Conservation (phyloP, 257 asterid genomes). For the Asclepias syriaca region DNA sequence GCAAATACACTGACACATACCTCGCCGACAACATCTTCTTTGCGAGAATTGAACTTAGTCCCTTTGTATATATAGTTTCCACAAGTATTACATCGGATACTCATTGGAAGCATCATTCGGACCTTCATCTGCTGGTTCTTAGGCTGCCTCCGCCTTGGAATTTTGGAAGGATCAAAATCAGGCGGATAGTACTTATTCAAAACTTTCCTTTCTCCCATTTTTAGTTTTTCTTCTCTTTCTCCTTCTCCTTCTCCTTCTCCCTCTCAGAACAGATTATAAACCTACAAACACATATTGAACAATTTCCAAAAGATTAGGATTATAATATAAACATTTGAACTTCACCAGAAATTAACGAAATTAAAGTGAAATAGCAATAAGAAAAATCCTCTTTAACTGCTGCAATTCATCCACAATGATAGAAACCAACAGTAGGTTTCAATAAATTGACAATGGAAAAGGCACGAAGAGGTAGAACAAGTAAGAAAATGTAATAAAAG, state of each 20-base stretch:
- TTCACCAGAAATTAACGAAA: not conserved
- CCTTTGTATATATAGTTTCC: conserved; percentile 83
- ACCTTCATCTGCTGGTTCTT: conserved; percentile 75
- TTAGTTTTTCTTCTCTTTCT: conserved; percentile 7
- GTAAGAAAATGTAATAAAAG: too few relatives aligned
- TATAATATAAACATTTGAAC: not conserved
- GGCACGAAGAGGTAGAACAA: too few relatives aligned
- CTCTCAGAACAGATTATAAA: not conserved
- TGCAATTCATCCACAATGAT: not conserved
- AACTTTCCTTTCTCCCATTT: conserved; percentile 89
- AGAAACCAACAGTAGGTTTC: not conserved
- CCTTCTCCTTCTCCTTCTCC: not conserved
- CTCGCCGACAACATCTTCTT: conserved; percentile 80
- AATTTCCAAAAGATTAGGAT: not conserved
- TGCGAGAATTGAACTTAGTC: conserved; percentile 81
- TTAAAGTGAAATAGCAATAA: not conserved
- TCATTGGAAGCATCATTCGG: conserved; percentile 95
- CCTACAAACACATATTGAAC: not conserved
- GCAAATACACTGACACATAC: conserved; percentile 14
- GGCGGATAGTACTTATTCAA: conserved; percentile 90
- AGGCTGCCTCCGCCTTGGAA: conserved; percentile 77
- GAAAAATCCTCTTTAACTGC: not conserved
- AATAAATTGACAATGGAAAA: too few relatives aligned
- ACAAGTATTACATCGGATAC: conserved; percentile 72
- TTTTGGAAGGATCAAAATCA: conserved; percentile 88